Evolutionary conservation across 2,329 filamentous ascomycete species (phyloP).

Genomic region (Nectriaceae sp.): DNA sequence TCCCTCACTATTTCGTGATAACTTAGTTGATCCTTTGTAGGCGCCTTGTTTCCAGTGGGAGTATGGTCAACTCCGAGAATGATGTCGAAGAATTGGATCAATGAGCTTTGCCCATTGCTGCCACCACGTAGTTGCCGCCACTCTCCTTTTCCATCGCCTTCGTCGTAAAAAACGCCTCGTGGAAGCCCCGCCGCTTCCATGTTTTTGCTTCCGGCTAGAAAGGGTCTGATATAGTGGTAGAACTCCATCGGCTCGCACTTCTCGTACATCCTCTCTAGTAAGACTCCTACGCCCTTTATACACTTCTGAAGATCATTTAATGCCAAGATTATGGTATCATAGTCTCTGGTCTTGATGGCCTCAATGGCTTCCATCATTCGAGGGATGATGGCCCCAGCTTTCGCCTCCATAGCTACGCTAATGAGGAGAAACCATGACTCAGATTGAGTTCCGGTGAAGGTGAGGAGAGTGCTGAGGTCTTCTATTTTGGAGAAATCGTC

Average conservation of each 20-base stretch:
- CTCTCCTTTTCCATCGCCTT: slow-evolving; percentile 63
- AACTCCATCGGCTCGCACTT: slow-evolving; percentile 85
- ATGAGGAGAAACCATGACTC: slow-evolving; percentile 96
- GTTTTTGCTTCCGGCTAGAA: slow-evolving; percentile 88
- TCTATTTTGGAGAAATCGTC: slow-evolving; percentile 64
- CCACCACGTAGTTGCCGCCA: slow-evolving; percentile 85
- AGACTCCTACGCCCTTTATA: slow-evolving; percentile 65
- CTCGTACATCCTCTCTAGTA: slow-evolving; percentile 86
- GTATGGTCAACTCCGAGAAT: slow-evolving; percentile 80
- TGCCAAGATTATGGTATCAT: slow-evolving; percentile 59
- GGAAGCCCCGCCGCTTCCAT: slow-evolving; percentile 85
- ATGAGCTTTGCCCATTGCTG: slow-evolving; percentile 88
- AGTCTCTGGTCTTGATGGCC: slow-evolving; percentile 64
- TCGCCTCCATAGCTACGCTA: slow-evolving; percentile 86
- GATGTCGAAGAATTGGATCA: slow-evolving; percentile 92
- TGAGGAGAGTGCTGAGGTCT: slow-evolving; percentile 71
- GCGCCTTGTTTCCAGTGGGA: slow-evolving; percentile 37
- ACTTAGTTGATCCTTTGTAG: slow-evolving; percentile 30
- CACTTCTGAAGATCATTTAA: slow-evolving; percentile 66
- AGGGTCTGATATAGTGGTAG: slow-evolving; percentile 86
- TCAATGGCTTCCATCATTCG: slow-evolving; percentile 76
- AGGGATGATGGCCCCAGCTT: slow-evolving; percentile 73
- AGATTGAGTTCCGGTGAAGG: slow-evolving; percentile 85
- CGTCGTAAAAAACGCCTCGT: slow-evolving; percentile 81
- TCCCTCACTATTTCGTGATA: slow-evolving; percentile 71